Evolutionary conservation across 345 rosid species (phyloP), one percentile per base, ranked within the genome.

Genomic region (Acer campestre): DNA sequence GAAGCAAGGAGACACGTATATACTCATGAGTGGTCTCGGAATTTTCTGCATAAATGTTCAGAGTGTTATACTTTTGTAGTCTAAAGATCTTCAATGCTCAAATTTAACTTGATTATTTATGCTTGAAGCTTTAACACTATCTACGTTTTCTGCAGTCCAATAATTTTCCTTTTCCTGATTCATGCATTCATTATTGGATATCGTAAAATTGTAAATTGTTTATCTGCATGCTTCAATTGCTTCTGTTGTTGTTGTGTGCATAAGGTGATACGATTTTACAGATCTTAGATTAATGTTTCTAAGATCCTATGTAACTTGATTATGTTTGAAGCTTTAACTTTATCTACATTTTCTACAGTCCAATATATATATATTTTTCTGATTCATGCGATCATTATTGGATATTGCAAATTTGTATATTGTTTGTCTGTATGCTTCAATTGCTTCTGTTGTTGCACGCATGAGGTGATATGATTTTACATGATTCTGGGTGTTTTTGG

Each of bases 1-100:
- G 98, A 94, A 85, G 97, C 94, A 94, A 90, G 95, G 71, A 38
- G 66, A 56, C 29, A 76, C 12, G 2, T 48, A 14, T n/a, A 25
- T 71, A 5, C 48, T 66, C 4, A 25, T 0, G 1, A 40, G 14
- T 67, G 16, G 10, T 55, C 49, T 73, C 68, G 53, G 23, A 73
- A 40, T 55, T 75, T 68, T 55, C 20, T 31, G 73, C 18, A 38
- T 61, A 61, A 18, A 4, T 27, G 20, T 51, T 75, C 59, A 7
- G 42, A n/a, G 56, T 3, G 25, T 64, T 73, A 35, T 22, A 29
- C 44, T 40, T 27, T 27, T 53, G 22, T 62, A 20, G 2, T 48
- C 59, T 58, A 48, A 64, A 59, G 68, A 51, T 23, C 12, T 22
- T 58, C 42, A 40, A 18, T 42, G 64, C 46, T 53, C 59, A 35